Evolutionary conservation across 371 early-diverging fungal genomes (phyloP).

Genomic region (Nematocida homosporus): DNA sequence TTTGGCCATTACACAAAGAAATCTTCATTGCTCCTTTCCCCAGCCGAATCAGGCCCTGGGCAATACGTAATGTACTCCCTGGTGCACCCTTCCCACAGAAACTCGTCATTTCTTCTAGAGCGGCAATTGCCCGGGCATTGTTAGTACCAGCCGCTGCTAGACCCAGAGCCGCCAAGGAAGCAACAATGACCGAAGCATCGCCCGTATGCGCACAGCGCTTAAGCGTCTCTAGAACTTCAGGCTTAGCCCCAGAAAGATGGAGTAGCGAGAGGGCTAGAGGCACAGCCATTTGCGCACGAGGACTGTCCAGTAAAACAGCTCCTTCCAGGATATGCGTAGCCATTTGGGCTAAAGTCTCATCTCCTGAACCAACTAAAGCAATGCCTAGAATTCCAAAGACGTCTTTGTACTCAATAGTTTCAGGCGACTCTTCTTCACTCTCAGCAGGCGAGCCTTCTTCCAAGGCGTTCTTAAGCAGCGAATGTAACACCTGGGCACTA

Average conservation of each 20-base stretch:
- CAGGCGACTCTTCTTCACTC: constrained; percentile 1
- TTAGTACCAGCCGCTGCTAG: constrained; percentile 97
- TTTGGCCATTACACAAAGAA: constrained; percentile 44
- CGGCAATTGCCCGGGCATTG: constrained; percentile 89
- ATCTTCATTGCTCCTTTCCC: constrained; percentile 73
- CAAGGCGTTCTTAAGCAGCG: constrained; percentile 60
- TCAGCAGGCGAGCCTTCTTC: constrained; percentile 55
- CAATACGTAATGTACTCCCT: constrained; percentile 65
- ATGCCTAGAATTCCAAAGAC: constrained; percentile 58
- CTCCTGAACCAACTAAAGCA: constrained; percentile 62
- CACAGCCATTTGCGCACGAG: constrained; percentile 45
- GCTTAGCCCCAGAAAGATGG: constrained; percentile 86
- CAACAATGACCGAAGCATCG: constrained; percentile 70
- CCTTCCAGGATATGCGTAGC: constrained; percentile 58
- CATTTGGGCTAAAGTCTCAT: constrained; percentile 60
- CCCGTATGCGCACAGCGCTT: constrained; percentile 91
- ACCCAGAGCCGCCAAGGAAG: constrained; percentile 94
- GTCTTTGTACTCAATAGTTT: constrained; percentile 26
- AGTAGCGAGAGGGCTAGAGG: constrained; percentile 47
- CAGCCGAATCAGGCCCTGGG: constrained; percentile 87
- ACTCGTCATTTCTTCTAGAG: constrained; percentile 86
- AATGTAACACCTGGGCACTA: constrained; percentile 58
- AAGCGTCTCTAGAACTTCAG: constrained; percentile 82
- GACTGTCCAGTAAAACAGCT: constrained; percentile 59
- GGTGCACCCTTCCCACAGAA: constrained; percentile 84